A percentile compares a stretch with the other conserved stretches of the same genome.
Conservation (phyloP, 371 early-diverging fungal genomes). For the Batkoa obscura region DNA sequence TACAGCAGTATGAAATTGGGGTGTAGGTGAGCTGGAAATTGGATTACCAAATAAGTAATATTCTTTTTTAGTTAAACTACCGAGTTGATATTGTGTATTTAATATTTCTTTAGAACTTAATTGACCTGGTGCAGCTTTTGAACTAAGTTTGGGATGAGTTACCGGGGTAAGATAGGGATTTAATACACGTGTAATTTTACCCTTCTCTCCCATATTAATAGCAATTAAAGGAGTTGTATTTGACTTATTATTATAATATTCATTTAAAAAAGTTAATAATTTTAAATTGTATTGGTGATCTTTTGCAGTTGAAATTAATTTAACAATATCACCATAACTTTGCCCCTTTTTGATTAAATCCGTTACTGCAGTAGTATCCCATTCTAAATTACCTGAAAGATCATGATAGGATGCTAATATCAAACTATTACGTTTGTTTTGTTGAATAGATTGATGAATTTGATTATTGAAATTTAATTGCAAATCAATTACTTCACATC, state of each 20-base stretch:
- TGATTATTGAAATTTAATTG: conserved; percentile 37
- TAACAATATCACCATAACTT: conserved; percentile 64
- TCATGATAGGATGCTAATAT: conserved; percentile 88
- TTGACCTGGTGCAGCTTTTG: conserved; percentile 87
- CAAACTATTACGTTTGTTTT: conserved; percentile 29
- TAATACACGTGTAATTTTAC: conserved; percentile 72
- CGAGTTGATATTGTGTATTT: conserved; percentile 41
- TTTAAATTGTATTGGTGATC: conserved; percentile 58
- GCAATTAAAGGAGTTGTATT: conserved; percentile 58
- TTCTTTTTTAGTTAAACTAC: conserved; percentile 33
- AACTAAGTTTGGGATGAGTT: conserved; percentile 62
- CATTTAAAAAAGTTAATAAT: conserved; percentile 35
- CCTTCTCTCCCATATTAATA: conserved; percentile 79
- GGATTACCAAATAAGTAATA: conserved; percentile 86
- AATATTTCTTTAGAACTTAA: conserved; percentile 68
- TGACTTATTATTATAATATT: conserved; percentile 10
- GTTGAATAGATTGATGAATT: conserved; percentile 24
- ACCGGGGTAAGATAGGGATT: conserved; percentile 81
- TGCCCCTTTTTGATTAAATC: conserved; percentile 22
- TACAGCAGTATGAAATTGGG: conserved; percentile 79
- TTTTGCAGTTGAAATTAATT: conserved; percentile 69
- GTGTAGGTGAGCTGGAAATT: conserved; percentile 75
- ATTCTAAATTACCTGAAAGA: conserved; percentile 31
- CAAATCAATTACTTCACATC: conserved; percentile 87
- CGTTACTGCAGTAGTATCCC: conserved; percentile 34